phyloP scores from a whole-genome alignment of 2,329 filamentous ascomycete genomes.

The Phyllosticta citriasiana region DNA sequence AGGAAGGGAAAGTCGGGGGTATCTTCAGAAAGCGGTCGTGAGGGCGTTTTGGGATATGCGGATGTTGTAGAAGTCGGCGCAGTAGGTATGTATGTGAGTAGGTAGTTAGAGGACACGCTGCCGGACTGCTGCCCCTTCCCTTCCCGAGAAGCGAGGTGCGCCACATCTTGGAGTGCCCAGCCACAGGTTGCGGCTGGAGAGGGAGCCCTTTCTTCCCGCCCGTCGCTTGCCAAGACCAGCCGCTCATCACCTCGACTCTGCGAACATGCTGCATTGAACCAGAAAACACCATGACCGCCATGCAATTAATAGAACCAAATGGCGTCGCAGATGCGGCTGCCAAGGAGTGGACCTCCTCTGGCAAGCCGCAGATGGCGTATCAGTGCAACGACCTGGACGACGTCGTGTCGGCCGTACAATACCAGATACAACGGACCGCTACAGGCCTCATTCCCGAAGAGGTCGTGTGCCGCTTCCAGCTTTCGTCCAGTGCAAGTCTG shows the following conservation, averaged over 20 bases:
- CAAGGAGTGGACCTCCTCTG: neutral
- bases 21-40: neutral
- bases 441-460: neutral
- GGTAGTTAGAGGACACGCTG: neutral
- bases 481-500: neutral
- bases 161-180: neutral
- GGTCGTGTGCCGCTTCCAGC: neutral
- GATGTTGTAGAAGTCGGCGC: neutral
- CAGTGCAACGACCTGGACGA: conserved; percentile 7
- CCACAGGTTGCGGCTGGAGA: neutral
- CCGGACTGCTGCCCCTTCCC: neutral
- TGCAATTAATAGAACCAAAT: neutral
- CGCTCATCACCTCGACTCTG: neutral
- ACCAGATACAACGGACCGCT: neutral
- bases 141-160: neutral
- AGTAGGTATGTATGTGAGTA: neutral
- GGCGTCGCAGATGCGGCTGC: neutral
- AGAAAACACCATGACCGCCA: neutral
- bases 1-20: neutral
- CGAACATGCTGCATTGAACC: neutral
- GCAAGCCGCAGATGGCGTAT: neutral
- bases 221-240: neutral
- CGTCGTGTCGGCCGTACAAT: neutral
- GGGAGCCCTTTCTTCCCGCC: neutral
- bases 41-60: neutral